Conservation (phyloP, 805 yeast genomes). For the Blastobotrys robertii region DNA sequence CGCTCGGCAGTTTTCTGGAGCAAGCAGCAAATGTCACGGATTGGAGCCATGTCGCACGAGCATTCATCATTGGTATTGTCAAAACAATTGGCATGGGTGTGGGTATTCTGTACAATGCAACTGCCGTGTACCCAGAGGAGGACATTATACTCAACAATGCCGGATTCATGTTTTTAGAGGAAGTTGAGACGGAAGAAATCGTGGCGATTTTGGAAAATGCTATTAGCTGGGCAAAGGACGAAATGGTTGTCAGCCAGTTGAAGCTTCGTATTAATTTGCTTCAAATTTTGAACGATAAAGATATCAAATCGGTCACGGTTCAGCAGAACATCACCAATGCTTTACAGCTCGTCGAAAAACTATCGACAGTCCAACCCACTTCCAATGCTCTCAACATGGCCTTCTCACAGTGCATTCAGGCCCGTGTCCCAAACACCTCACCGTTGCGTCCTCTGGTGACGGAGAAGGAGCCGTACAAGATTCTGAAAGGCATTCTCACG, state of each 20-base stretch:
- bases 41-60: conserved; percentile 16
- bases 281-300: conserved; percentile 13
- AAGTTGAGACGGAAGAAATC: conserved; percentile 13
- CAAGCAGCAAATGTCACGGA: conserved; percentile 2
- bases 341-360: not conserved
- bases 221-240: conserved; percentile 34
- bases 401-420: conserved; percentile 19
- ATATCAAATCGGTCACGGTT: conserved; percentile 3
- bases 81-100: conserved; percentile 17
- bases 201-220: conserved; percentile 19
- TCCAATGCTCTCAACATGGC: conserved; percentile 3
- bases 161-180: conserved; percentile 38
- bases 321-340: not conserved
- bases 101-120: conserved; percentile 12
- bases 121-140: conserved; percentile 25
- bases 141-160: conserved; percentile 37
- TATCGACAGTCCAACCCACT: not conserved
- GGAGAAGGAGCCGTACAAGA: conserved; percentile 14
- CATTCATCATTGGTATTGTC: conserved; percentile 20
- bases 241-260: conserved; percentile 49
- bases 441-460: conserved; percentile 19
- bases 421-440: conserved; percentile 18
- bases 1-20: conserved; percentile 3
- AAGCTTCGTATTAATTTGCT: conserved; percentile 17
- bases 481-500: conserved; percentile 12